phyloP scores from a whole-genome alignment of 1,284 basidiomycete genomes.

The Moniliophthora roreri region DNA sequence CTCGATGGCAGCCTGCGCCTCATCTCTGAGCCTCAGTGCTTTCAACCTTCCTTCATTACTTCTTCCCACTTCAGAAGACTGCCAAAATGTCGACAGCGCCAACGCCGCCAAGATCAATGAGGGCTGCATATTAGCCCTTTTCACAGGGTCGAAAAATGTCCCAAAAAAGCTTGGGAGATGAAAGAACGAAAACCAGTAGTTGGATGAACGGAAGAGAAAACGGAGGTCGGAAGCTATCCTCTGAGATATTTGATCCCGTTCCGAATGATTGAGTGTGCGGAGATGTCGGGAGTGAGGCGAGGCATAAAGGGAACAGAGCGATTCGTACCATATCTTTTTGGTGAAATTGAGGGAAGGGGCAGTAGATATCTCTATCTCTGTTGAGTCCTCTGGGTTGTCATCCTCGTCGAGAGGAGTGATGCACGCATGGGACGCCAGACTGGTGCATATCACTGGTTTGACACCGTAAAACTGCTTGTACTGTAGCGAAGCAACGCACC shows the following conservation, averaged over 20 bases:
- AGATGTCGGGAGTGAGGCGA: conserved; percentile 32
- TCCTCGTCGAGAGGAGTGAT: conserved; percentile 19
- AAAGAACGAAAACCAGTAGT: conserved; percentile 72
- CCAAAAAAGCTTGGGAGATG: conserved; percentile 67
- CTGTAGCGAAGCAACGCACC: too few relatives aligned
- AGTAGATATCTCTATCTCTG: conserved; percentile 16
- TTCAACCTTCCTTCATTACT: conserved; percentile 49
- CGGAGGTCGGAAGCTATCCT: conserved; percentile 58
- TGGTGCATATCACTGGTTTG: too few relatives aligned
- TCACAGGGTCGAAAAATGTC: conserved; percentile 53
- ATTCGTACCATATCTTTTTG: conserved; percentile 79
- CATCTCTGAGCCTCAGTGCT: conserved; percentile 59
- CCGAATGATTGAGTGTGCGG: conserved; percentile 34
- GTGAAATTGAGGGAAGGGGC: conserved; percentile 65
- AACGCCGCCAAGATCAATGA: conserved; percentile 64
- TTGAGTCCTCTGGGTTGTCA: conserved; percentile 19
- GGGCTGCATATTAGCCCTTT: conserved; percentile 62
- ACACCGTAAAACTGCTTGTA: too few relatives aligned
- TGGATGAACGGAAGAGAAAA: conserved; percentile 62
- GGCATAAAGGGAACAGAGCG: conserved; percentile 56
- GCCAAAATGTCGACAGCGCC: conserved; percentile 64
- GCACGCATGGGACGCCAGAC: too few relatives aligned
- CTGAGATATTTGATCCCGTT: conserved; percentile 45
- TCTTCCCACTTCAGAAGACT: conserved; percentile 61
- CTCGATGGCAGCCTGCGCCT: conserved; percentile 70